Evolutionary conservation across 495 filamentous ascomycete species (phyloP).

Genomic region (Venustampulla echinocandica): DNA sequence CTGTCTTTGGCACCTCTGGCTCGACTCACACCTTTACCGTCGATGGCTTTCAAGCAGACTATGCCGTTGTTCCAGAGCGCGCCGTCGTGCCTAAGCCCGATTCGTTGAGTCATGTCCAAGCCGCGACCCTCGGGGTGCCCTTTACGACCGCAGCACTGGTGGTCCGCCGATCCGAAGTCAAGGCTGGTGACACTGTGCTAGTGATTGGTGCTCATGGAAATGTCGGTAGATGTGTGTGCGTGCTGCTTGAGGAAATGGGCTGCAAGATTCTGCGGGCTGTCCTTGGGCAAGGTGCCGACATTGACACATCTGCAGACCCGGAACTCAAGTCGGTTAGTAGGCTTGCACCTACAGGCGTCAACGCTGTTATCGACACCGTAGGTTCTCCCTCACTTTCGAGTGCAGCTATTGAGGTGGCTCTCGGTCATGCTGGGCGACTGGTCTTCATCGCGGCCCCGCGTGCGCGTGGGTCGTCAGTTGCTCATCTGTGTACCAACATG

Average conservation of each 20-base stretch:
- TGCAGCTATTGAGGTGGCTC: too few relatives aligned
- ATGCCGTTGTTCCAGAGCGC: slow-evolving; percentile 12
- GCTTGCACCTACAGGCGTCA: slow-evolving; percentile 12
- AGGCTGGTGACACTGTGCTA: slow-evolving; percentile 21
- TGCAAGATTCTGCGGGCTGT: slow-evolving; percentile 20
- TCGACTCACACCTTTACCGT: slow-evolving; percentile 7
- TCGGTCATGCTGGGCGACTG: too few relatives aligned
- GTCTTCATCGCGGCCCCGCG: too few relatives aligned
- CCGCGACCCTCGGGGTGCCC: slow-evolving; percentile 24
- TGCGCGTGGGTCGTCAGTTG: too few relatives aligned
- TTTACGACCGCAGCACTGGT: slow-evolving; percentile 25
- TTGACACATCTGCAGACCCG: slow-evolving; percentile 17
- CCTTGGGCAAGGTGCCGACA: slow-evolving; percentile 18
- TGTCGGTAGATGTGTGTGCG: slow-evolving; percentile 20
- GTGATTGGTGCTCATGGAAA: slow-evolving; percentile 26
- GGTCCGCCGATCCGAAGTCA: slow-evolving; percentile 12
- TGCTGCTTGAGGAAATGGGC: slow-evolving; percentile 20
- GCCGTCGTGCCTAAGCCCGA: slow-evolving; percentile 17
- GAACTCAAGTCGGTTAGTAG: slow-evolving; percentile 13
- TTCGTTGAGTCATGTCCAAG: slow-evolving; percentile 8
- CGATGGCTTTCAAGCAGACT: slow-evolving; percentile 28
- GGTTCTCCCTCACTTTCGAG: slow-evolving; percentile 18
- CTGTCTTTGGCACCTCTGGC: slow-evolving; percentile 25
- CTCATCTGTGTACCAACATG: too few relatives aligned
- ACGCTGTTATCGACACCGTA: slow-evolving; percentile 26